Base-by-base conservation (phyloP, 352 stramenopile species). In the Pythium angustatum region DNA sequence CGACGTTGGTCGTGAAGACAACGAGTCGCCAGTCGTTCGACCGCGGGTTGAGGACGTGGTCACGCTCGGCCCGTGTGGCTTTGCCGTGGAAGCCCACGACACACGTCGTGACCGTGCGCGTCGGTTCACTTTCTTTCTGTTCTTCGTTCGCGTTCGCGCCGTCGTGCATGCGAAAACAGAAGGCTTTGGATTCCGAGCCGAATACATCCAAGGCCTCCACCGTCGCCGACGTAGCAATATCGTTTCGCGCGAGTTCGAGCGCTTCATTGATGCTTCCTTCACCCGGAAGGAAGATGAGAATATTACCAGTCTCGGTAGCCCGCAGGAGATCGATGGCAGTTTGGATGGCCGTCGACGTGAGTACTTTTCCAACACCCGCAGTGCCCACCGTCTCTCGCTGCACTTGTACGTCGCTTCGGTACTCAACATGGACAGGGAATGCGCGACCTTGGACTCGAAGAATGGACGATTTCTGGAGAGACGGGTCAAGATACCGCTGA, bases 1-100 rank as follows among this genome's bases (percentile, higher is more conserved):
- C 63, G 6, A 75, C 41, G 36, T 77, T 77, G 7, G 71, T 75
- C 15, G 57, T 58, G 28, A 77, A 71, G 0, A 77, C 41, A 9
- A 77, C 40, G 1, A 75, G 34, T 1, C 67, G 52, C 24, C 55
- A 40, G 34, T 57, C 59, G 6, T 38, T 8, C 1, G 28, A 33
- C 15, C 26, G 41, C 5, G 66, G 57, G 22, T 71, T 47, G 12
- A 75, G 50, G 2, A 72, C 63, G 40, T 44, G 57, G 51, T 75
- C 57, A 12, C 69, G 66, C 27, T 72, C 58, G 15, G 56, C 48
- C 14, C 62, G 62, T 2, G 64, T 50, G 30, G 54, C 52, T 22
- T 72, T 72, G 11, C 61, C 57, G 33, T 74, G 60, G 27, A 77
- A 71, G 3, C 58, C 61, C 7, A 75, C 30, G 14, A 72, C 45